These are phyloP conservation scores for Marsdenia floribunda DNA, from an alignment of 257 asterid genomes.

Conservation along the genomic window DNA sequence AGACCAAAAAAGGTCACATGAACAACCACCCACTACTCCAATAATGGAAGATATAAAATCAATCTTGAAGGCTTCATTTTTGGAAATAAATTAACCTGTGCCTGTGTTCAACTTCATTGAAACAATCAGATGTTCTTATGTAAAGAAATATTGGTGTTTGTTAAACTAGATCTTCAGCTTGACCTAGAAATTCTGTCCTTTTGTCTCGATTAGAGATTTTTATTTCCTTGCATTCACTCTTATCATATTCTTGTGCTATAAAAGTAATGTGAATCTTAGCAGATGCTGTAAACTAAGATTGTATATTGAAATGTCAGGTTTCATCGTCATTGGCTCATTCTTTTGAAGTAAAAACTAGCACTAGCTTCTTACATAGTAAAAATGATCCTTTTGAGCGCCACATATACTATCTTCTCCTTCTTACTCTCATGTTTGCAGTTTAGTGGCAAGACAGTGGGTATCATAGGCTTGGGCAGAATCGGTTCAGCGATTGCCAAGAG, in stretches of 20 bases:
- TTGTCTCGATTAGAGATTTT: not conserved
- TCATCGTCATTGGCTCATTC: too few relatives aligned
- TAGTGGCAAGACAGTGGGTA: constrained; percentile 70
- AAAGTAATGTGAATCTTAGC: not conserved
- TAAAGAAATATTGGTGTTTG: not conserved
- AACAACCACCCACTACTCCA: not conserved
- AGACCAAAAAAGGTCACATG: not conserved
- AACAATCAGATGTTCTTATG: not conserved
- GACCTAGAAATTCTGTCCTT: not conserved
- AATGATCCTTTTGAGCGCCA: not conserved
- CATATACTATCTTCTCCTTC: not conserved
- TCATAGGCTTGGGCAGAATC: constrained; percentile 78
- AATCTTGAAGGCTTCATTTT: not conserved
- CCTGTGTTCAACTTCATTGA: not conserved
- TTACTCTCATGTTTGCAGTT: constrained; percentile 40
- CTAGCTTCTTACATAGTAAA: not conserved
- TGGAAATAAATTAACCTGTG: not conserved
- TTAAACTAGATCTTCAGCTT: not conserved
- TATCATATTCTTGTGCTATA: not conserved
- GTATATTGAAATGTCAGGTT: not conserved
- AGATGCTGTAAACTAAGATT: not conserved
- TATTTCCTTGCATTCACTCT: not conserved
- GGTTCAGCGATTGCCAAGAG: constrained; percentile 78
- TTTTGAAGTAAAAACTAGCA: not conserved
- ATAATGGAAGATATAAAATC: not conserved